Conservation (phyloP, 306 rosid genomes). For the Pyrus pyrifolia region DNA sequence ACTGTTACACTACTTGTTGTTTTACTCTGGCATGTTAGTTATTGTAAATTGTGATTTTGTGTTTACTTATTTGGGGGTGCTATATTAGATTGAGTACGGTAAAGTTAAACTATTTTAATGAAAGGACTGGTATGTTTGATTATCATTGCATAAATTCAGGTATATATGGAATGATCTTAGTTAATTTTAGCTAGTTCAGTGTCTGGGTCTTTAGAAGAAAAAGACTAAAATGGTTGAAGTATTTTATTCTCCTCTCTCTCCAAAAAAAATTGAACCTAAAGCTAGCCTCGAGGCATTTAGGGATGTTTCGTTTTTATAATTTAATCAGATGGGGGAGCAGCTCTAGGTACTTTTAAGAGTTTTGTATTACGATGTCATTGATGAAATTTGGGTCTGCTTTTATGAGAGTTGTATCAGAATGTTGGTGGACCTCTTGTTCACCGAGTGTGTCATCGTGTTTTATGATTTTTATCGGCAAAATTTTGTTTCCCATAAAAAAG, state of each 20-base stretch:
- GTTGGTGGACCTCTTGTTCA: background rate
- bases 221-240: background rate
- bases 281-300: background rate
- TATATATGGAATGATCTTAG: background rate
- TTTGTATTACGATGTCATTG: background rate
- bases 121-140: background rate
- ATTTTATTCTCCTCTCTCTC: background rate
- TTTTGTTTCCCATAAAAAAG: background rate
- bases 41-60: background rate
- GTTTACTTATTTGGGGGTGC: background rate
- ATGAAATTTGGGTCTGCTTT: background rate
- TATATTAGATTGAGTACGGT: background rate
- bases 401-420: background rate
- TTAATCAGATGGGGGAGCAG: background rate
- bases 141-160: constrained; percentile 1
- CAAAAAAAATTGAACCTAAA: background rate
- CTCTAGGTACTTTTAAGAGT: background rate
- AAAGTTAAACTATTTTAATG: background rate
- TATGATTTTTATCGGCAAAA: background rate
- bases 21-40: background rate
- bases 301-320: background rate
- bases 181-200: background rate
- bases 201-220: background rate
- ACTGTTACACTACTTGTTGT: background rate
- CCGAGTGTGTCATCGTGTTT: background rate